Conservation (phyloP, 805 yeast species). For the Yamadazyma phyllophila region DNA sequence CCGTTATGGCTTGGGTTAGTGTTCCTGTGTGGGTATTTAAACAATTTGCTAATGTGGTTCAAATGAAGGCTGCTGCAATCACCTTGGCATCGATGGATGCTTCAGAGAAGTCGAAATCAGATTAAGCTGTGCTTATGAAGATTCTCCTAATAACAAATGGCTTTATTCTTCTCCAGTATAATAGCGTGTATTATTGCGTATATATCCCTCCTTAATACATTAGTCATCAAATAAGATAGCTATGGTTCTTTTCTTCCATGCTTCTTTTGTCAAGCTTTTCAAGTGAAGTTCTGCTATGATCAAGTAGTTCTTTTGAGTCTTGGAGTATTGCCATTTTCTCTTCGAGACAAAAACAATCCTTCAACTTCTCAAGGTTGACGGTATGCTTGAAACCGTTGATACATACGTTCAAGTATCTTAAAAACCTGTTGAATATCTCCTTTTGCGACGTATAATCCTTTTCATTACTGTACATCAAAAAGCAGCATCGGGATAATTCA, state of each 20-base stretch:
- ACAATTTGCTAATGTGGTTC: conserved; percentile 86
- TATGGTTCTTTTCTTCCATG: conserved; percentile 27
- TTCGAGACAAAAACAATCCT: conserved; percentile 40
- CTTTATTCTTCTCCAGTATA: too few species aligned
- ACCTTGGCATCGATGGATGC: conserved; percentile 78
- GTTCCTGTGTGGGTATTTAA: conserved; percentile 89
- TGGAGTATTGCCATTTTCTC: conserved; percentile 31
- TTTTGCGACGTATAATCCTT: conserved; percentile 5
- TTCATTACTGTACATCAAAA: conserved; percentile 8
- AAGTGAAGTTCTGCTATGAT: conserved; percentile 30
- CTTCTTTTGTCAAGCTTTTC: conserved; percentile 26
- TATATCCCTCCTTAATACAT: conserved; percentile 3
- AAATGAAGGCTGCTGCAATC: conserved; percentile 80
- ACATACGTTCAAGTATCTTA: conserved; percentile 41
- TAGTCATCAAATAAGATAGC: conserved; percentile 12
- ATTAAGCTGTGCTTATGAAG: neutral
- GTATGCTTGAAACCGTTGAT: conserved; percentile 43
- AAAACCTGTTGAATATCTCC: conserved; percentile 25
- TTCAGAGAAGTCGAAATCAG: conserved; percentile 28
- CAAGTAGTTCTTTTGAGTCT: conserved; percentile 25
- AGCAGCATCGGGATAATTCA: conserved; percentile 28
- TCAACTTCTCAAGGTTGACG: conserved; percentile 37
- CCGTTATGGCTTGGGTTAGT: conserved; percentile 54
- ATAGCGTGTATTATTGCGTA: neutral
- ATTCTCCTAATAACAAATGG: neutral